A percentile compares a stretch with the other conserved stretches of the same genome.
These are phyloP conservation scores for Puccinia novopanici DNA, from an alignment of 1,284 basidiomycete species.

Conservation along the genomic window DNA sequence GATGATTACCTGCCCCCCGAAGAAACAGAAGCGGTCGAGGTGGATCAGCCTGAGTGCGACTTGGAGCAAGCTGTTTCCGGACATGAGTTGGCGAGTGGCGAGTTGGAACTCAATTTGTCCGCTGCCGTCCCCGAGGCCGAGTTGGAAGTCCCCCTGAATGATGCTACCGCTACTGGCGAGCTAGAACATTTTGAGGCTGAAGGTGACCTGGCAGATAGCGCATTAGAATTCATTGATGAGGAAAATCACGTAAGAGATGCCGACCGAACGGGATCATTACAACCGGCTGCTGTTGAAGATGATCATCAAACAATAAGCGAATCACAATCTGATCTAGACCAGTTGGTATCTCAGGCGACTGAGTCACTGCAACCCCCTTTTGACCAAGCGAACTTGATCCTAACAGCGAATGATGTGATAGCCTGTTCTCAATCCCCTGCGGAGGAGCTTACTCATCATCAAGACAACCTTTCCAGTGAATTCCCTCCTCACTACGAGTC, in stretches of 20 bases:
- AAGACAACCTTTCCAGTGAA: not conserved
- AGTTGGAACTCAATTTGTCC: not conserved
- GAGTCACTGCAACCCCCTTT: too few species aligned
- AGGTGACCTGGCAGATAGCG: not conserved
- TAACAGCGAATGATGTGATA: not conserved
- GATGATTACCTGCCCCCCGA: not conserved
- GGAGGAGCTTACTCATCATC: not conserved
- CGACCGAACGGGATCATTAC: not conserved
- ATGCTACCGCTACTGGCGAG: not conserved
- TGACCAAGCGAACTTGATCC: too few species aligned
- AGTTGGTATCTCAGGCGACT: not conserved
- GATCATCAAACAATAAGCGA: too few species aligned
- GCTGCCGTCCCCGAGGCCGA: not conserved
- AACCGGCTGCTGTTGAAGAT: not conserved
- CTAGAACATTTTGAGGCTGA: not conserved
- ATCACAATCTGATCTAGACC: not conserved
- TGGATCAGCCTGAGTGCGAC: not conserved
- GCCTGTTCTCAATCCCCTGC: not conserved
- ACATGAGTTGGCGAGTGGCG: not conserved
- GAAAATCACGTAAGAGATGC: not conserved
- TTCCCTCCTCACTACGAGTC: not conserved
- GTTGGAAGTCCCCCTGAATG: not conserved
- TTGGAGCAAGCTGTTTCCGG: not conserved
- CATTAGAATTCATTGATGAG: not conserved
- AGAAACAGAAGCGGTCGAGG: not conserved